These are phyloP conservation scores for Caryopteris hybrid DNA, from an alignment of 305 asterid species.

Conservation along the genomic window DNA sequence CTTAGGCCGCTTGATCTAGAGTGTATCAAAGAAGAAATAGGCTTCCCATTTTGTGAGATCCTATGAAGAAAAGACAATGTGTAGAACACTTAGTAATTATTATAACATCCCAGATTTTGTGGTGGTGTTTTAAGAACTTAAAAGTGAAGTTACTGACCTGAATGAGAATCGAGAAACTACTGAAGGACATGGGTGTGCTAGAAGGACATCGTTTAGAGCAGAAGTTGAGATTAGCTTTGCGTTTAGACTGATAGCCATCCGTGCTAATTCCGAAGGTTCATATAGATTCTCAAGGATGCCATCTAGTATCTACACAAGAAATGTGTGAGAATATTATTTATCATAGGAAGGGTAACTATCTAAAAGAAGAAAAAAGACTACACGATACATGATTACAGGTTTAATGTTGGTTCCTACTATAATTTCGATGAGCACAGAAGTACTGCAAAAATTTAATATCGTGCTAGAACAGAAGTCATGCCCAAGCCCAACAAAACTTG, in stretches of 20 bases:
- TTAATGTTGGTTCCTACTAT: background rate
- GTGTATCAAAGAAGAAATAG: constrained; percentile 42
- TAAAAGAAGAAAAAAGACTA: background rate
- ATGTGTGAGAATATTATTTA: background rate
- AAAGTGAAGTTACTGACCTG: constrained; percentile 32
- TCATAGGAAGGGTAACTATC: background rate
- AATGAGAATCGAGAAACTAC: constrained; percentile 65
- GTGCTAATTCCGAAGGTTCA: constrained; percentile 53
- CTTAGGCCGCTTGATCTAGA: constrained; percentile 86
- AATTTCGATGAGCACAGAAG: background rate
- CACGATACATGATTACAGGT: background rate
- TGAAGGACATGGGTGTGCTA: constrained; percentile 76
- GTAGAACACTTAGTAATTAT: background rate
- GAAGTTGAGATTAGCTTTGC: constrained; percentile 32
- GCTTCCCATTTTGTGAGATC: constrained; percentile 26
- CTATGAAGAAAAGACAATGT: constrained; percentile 22
- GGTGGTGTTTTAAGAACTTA: background rate
- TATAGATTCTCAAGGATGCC: constrained; percentile 43
- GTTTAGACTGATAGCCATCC: constrained; percentile 57
- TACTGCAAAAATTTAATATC: background rate
- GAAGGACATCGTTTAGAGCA: constrained; percentile 44
- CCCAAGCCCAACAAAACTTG: background rate
- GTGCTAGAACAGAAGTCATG: background rate
- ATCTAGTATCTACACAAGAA: constrained; percentile 41
- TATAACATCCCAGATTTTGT: background rate